Evolutionary conservation across 495 filamentous ascomycete species (phyloP), one percentile per base, ranked within the genome.

Genomic region (Penicillium goetzii): DNA sequence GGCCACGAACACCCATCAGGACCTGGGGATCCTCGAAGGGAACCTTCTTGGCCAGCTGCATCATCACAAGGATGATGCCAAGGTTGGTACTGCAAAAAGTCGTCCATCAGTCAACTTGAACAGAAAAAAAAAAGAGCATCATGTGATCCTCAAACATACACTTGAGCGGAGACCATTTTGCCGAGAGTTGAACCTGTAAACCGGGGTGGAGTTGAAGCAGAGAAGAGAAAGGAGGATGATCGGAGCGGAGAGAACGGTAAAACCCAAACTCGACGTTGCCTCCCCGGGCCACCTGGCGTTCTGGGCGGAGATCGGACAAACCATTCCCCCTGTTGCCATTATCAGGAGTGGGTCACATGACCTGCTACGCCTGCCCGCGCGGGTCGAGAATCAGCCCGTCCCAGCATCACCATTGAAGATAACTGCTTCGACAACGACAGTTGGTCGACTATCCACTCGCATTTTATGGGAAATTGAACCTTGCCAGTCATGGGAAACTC

Each of bases 31-130:
- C 88, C 14, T 99, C 96, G 75, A 98, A 96, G 50, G 92, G 92
- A 57, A 99, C 88, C 81, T 89, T 91, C 85, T 99, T 99, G 61
- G 95, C 89, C 60, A 93, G 85, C 81, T 98, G 95, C 93, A 98
- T 97, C 89, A 97, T 92, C 71, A 91, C 91, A 67, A 97, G 86
- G 78, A 97, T 93, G 86, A 97, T 91, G 76, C 90, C 83, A 76
- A 97, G 82, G 83, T 97, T 97, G 66, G 92, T 96, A 67, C 93
- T 96, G 76, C 58, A 69, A 49, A 23, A 8, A 64, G 8, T 58
- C 36, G 19, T n/a, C 25, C 32, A 15, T 60, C 56, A 59, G 51
- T 47, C 26, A 17, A 28, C 7, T 9, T 53, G 49, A 10, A 4
- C 36, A 40, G 9, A 33, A 43, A 47, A 17, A 40, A 4, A 33